These are phyloP conservation scores for Lasiodiplodia citricola DNA, from an alignment of 2,329 filamentous ascomycete genomes.

Conservation along the genomic window DNA sequence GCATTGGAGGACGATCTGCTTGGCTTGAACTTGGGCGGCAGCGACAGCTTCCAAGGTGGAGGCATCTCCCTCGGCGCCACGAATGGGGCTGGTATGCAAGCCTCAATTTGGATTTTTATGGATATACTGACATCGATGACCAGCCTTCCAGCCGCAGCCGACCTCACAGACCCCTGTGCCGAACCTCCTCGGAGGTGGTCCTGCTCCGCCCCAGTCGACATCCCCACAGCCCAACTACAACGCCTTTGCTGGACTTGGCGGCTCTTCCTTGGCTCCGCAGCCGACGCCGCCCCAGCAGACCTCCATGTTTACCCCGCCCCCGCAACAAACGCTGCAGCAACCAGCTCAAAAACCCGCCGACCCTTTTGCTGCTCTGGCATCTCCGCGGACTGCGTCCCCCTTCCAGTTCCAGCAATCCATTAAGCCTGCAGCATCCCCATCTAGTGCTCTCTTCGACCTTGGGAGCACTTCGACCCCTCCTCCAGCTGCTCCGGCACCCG, in stretches of 20 bases:
- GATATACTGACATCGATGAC: constrained; percentile 6
- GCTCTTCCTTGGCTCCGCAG: constrained; percentile 43
- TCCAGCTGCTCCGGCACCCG: constrained; percentile 15
- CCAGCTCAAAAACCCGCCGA: constrained; percentile 51
- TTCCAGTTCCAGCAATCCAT: constrained; percentile 55
- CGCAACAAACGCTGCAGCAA: constrained; percentile 42
- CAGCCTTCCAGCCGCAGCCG: constrained; percentile 40
- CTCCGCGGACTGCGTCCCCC: constrained; percentile 56
- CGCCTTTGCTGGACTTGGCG: constrained; percentile 60
- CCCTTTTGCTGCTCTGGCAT: constrained; percentile 65
- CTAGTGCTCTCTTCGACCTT: constrained; percentile 44
- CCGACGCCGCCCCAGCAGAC: constrained; percentile 54
- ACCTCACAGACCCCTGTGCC: constrained; percentile 58
- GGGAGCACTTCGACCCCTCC: constrained; percentile 32
- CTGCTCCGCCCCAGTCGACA: constrained; percentile 46
- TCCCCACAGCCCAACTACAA: constrained; percentile 61
- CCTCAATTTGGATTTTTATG: background rate
- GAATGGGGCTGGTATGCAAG: constrained; percentile 41
- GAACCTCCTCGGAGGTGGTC: constrained; percentile 60
- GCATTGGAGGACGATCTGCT: constrained; percentile 89
- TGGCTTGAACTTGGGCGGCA: constrained; percentile 75
- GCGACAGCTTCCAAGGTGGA: constrained; percentile 72
- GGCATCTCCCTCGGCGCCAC: constrained; percentile 78
- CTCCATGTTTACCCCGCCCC: constrained; percentile 45
- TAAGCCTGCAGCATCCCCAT: constrained; percentile 38